Percentiles rank a stretch among this genome's conserved stretches.
phyloP scores from a whole-genome alignment of 441 rosid species.

The Pelargonium fulgidum region DNA sequence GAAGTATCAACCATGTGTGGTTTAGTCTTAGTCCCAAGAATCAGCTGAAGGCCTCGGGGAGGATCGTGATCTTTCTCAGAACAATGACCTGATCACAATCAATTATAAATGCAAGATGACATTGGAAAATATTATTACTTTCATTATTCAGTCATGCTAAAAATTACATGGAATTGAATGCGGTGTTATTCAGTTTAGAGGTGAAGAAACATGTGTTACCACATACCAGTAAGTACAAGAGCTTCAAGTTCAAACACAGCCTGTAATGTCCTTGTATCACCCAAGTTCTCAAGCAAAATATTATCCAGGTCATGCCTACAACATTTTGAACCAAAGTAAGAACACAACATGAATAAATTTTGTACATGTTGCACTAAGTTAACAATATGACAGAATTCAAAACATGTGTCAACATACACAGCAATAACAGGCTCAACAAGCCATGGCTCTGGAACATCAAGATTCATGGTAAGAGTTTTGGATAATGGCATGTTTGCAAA shows the following conservation, averaged over 20 bases:
- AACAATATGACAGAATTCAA: background rate
- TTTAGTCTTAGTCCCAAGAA: conserved; percentile 83
- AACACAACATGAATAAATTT: background rate
- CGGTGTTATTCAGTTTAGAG: background rate
- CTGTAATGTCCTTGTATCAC: conserved; percentile 90
- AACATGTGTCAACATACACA: conserved; percentile 47
- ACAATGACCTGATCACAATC: conserved; percentile 68
- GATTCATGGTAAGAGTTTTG: conserved; percentile 99
- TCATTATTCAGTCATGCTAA: conserved; percentile 22
- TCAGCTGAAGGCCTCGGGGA: conserved; percentile 97
- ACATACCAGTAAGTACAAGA: conserved; percentile 92
- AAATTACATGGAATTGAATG: conserved; percentile 3
- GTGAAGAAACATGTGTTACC: conserved; percentile 29
- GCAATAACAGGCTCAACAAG: conserved; percentile 96
- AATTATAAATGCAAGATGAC: conserved; percentile 9
- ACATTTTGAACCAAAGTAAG: conserved; percentile 22
- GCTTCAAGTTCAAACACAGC: conserved; percentile 99
- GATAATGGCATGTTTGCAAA: conserved; percentile 97
- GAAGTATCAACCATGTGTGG: conserved; percentile 96
- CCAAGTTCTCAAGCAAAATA: conserved; percentile 96
- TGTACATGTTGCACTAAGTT: background rate
- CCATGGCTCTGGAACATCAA: conserved; percentile 99
- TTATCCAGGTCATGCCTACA: conserved; percentile 96
- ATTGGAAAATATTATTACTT: conserved; percentile 9
- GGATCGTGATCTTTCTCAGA: conserved; percentile 94